Evolutionary conservation across 2,329 filamentous ascomycete genomes (phyloP), one percentile per base, ranked within the genome.

Genomic region (Nemania sp.): DNA sequence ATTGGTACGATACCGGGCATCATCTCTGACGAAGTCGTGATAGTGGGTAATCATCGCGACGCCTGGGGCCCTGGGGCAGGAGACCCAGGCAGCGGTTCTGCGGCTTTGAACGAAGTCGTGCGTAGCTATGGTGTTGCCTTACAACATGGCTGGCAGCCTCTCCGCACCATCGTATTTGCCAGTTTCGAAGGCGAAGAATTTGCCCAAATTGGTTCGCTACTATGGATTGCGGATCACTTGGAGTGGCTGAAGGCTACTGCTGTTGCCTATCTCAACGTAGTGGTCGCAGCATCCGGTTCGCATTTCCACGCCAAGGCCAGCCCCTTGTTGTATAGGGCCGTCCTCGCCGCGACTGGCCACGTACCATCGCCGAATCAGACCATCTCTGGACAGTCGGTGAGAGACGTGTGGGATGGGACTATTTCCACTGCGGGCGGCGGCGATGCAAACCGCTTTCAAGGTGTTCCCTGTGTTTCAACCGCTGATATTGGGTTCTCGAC

Each of bases 51-150:
- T 23, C 47, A 49, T 17, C 47, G 47, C 5, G 47, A 49, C 31
- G 47, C 36, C 6, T 49, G 47, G 47, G 47, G 47, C 3, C 47
- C 47, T 6, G 47, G 47, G 24, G 47, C 47, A 7, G 47, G 47
- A 15, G 47, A 49, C 19, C 47, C 47, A 19, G 22, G 22, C 11
- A 49, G 47, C 20, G 47, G 47, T 2, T 49, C 47, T 41, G 47
- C 47, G 5, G 47, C 47, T 6, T 22, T 49, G 6, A 49, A 49
- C 47, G 47, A 49, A 31, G 47, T 42, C 36, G 47, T 49, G 17
- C 47, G 47, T 7, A 49, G 47, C 36, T 49, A 42, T 42, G 47
- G 47, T 42, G 47, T 49, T 2, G 47, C 47, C 3, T 30, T 49
- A 9, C 19, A 40, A 15, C 11, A 14, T 41, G 47, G 47, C 19